Evolutionary conservation across 352 stramenopile species (phyloP).

Genomic region (Phytophthora pluvialis): DNA sequence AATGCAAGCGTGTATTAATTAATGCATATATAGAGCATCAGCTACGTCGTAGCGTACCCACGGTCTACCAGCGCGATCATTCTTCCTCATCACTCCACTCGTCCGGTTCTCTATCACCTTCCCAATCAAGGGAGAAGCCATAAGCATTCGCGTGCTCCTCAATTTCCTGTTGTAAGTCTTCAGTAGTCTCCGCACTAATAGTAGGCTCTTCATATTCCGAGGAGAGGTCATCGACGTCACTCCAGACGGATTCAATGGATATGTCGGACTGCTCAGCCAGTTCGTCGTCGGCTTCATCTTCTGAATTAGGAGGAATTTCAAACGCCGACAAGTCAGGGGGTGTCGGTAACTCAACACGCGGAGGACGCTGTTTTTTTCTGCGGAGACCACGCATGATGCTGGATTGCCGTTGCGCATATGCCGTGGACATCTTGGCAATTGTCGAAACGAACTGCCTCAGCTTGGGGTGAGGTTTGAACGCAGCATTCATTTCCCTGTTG

Average conservation of each 20-base stretch:
- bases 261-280: not conserved
- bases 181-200: not conserved
- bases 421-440: constrained; percentile 1
- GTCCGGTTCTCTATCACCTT: not conserved
- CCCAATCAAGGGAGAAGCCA: not conserved
- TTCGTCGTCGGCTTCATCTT: not conserved
- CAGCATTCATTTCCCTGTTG: constrained; percentile 31
- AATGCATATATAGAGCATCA: too few species aligned
- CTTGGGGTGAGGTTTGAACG: constrained; percentile 30
- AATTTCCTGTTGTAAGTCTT: not conserved
- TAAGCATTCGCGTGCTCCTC: not conserved
- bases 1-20: too few species aligned
- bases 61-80: not conserved
- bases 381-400: constrained; percentile 8
- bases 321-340: constrained; percentile 5
- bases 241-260: not conserved
- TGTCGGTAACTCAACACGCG: constrained; percentile 2
- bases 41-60: not conserved
- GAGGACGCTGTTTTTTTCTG: not conserved
- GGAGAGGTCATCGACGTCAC: not conserved
- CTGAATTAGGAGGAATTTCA: not conserved
- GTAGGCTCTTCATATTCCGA: not conserved
- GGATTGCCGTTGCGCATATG: not conserved
- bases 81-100: not conserved
- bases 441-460: constrained; percentile 16